Conservation (phyloP, 2,329 filamentous ascomycete genomes). For the Bipolaris sorokiniana region DNA sequence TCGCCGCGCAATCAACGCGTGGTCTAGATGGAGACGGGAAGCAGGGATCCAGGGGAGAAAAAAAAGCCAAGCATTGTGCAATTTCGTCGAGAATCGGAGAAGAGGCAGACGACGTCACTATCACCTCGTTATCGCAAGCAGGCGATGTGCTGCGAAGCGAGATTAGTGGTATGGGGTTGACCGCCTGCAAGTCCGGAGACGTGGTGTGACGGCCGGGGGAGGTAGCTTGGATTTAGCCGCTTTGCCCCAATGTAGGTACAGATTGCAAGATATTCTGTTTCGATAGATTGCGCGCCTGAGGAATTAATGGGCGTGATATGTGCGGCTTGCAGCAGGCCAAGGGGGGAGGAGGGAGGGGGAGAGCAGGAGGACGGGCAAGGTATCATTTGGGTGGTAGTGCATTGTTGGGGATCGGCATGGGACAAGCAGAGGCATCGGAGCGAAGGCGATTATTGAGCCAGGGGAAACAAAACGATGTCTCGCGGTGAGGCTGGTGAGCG, state of each 20-base stretch:
- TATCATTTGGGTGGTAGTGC: background rate
- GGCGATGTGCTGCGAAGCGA: constrained; percentile 12
- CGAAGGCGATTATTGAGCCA: constrained; percentile 3
- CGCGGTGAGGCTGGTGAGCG: background rate
- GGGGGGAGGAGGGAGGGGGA: background rate
- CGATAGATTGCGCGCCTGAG: constrained; percentile 10
- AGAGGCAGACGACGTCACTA: constrained; percentile 10
- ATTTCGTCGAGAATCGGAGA: background rate
- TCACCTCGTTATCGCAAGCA: constrained; percentile 11
- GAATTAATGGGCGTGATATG: background rate
- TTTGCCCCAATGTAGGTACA: constrained; percentile 5
- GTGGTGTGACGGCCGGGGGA: constrained; percentile 11
- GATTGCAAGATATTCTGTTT: constrained; percentile 8
- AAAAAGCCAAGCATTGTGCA: background rate
- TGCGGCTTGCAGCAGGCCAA: background rate
- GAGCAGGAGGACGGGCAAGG: background rate
- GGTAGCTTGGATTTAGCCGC: constrained; percentile 11
- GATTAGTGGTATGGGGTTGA: constrained; percentile 8
- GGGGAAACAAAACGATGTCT: constrained; percentile 2
- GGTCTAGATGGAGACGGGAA: background rate
- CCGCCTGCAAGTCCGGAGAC: constrained; percentile 8
- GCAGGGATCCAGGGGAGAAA: background rate
- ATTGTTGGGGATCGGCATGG: constrained; percentile 4
- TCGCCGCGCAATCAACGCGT: background rate
- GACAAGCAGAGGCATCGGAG: background rate